phyloP scores from a whole-genome alignment of 177 flowering plant species.

The Vitis hybrid region DNA sequence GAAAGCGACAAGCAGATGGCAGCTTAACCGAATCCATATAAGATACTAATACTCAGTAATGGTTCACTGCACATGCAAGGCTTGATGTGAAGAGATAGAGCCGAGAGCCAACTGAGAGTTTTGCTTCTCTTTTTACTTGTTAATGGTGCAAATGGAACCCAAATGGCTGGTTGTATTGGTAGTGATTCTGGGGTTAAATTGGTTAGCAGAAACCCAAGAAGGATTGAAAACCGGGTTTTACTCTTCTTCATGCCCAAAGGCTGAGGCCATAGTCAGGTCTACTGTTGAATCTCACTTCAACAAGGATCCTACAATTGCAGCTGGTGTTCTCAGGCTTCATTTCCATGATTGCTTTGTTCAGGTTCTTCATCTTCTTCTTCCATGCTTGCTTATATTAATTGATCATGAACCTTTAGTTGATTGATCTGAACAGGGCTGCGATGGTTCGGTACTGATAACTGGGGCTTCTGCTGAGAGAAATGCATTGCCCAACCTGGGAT shows the following conservation, averaged over 20 bases:
- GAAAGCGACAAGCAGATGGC: neutral
- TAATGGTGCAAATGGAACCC: slow-evolving; percentile 20
- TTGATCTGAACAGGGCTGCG: slow-evolving; percentile 56
- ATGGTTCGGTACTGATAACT: slow-evolving; percentile 62
- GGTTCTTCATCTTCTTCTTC: slow-evolving; percentile 21
- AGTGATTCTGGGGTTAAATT: slow-evolving; percentile 19
- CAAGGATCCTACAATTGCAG: slow-evolving; percentile 58
- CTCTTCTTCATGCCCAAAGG: slow-evolving; percentile 55
- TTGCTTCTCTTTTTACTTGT: neutral
- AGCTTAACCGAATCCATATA: neutral
- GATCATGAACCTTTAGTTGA: neutral
- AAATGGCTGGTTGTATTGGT: slow-evolving; percentile 15
- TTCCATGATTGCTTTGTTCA: slow-evolving; percentile 86
- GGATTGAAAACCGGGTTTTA: slow-evolving; percentile 54
- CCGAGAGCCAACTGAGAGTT: neutral
- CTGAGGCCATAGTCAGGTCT: slow-evolving; percentile 56
- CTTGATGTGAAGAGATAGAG: neutral
- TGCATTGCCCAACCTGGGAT: slow-evolving; percentile 53
- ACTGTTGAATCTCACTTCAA: slow-evolving; percentile 51
- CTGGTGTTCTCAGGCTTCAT: slow-evolving; percentile 73
- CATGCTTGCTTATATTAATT: neutral
- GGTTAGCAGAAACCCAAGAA: slow-evolving; percentile 28
- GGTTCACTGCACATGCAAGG: neutral
- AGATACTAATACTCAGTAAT: slow-evolving; percentile 12
- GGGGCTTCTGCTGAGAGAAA: slow-evolving; percentile 55